Evolutionary conservation across 495 filamentous ascomycete species (phyloP), one percentile per base, ranked within the genome.

Genomic region (Aspergillus saccharolyticus): DNA sequence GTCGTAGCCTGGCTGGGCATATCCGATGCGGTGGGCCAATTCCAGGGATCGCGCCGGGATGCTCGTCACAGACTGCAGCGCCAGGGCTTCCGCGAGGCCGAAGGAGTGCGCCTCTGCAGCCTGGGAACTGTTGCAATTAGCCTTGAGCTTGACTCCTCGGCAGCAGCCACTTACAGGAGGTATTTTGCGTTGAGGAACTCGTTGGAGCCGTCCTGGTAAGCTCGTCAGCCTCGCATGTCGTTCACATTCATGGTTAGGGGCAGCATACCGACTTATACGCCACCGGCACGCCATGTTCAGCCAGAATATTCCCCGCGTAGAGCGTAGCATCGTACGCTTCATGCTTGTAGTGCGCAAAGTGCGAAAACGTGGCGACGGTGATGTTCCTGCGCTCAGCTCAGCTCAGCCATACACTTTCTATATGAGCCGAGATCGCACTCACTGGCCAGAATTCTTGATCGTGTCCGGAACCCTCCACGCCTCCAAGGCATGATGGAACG

Each of bases 171-270:
- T 21, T 5, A 49, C 20, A 49, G 46, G 19, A 49, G 21, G 28
- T 49, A 49, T 25, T 49, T 49, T 12, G 46, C 46, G 46, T 49
- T 49, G 46, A 49, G 46, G 10, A 49, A 22, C 20, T 49, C 46
- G 1, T 2, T 15, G 0, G 46, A 49, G 21, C 20, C 46, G 24
- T 49, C 46, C 46, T 49, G 15, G 10, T 9, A 9, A 28, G n/a
- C n/a, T n/a, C n/a, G n/a, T n/a, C n/a, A n/a, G n/a, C n/a, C n/a
- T n/a, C n/a, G n/a, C n/a, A n/a, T n/a, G n/a, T n/a, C n/a, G n/a
- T n/a, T n/a, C n/a, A n/a, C n/a, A n/a, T n/a, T n/a, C n/a, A n/a
- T n/a, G n/a, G n/a, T n/a, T n/a, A n/a, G n/a, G n/a, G n/a, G n/a
- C n/a, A 22, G 16, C 46, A 15, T 25, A 49, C 46, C 46, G 46